These are phyloP conservation scores for Sporothrix sp. DNA, from an alignment of 2,329 filamentous ascomycete species.

Conservation along the genomic window DNA sequence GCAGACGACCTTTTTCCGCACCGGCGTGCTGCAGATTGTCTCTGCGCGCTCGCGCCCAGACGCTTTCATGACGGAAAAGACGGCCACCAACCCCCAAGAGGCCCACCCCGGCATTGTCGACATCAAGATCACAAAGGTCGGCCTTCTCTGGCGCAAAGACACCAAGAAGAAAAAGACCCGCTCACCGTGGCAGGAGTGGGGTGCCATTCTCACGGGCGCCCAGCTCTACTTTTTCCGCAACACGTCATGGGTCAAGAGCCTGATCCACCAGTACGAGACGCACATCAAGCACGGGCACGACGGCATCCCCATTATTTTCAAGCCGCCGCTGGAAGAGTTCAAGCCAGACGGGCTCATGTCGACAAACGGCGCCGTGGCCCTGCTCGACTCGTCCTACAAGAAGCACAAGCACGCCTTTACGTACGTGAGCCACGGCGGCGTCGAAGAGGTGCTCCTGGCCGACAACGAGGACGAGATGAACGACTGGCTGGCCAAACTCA, in stretches of 20 bases:
- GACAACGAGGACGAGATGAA: slow-evolving; percentile 88
- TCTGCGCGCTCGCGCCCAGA: slow-evolving; percentile 88
- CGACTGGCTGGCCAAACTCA: slow-evolving; percentile 92
- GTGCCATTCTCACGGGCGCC: slow-evolving; percentile 89
- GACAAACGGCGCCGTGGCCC: slow-evolving; percentile 81
- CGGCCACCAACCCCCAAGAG: slow-evolving; percentile 72
- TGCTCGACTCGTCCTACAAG: slow-evolving; percentile 78
- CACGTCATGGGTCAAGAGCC: slow-evolving; percentile 77
- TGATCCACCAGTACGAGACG: slow-evolving; percentile 79
- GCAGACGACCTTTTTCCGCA: slow-evolving; percentile 82
- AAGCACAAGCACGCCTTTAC: slow-evolving; percentile 94
- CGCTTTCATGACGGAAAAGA: slow-evolving; percentile 85
- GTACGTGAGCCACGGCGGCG: slow-evolving; percentile 74
- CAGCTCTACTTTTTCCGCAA: slow-evolving; percentile 97
- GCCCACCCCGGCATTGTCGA: slow-evolving; percentile 90
- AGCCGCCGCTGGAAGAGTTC: slow-evolving; percentile 80
- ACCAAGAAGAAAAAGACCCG: slow-evolving; percentile 85
- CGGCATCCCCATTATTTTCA: slow-evolving; percentile 74
- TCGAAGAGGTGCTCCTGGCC: slow-evolving; percentile 85
- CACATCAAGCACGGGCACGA: slow-evolving; percentile 71
- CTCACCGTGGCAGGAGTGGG: slow-evolving; percentile 98
- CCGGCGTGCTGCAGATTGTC: slow-evolving; percentile 87
- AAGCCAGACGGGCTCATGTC: slow-evolving; percentile 92
- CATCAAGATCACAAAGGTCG: slow-evolving; percentile 95
- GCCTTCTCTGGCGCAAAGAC: slow-evolving; percentile 89